Evolutionary conservation across 345 rosid genomes (phyloP).

Genomic region (Populus ilicifolia): DNA sequence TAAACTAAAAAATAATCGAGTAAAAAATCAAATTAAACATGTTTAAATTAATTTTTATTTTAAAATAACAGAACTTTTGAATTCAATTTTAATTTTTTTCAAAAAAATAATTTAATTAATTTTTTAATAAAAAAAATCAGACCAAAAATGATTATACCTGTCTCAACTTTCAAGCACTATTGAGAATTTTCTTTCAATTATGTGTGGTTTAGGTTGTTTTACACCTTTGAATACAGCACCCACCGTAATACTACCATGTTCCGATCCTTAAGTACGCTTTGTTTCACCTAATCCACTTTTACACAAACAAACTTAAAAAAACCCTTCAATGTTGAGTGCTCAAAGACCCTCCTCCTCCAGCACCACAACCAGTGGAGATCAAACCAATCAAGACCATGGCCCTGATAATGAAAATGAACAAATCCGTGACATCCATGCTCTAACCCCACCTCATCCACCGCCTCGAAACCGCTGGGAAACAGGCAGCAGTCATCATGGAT

Average conservation of each 20-base stretch:
- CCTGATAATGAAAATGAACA: conserved; percentile 22
- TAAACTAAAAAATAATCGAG: too few relatives aligned
- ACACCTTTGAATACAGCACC: background rate
- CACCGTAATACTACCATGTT: background rate
- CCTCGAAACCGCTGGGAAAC: conserved; percentile 49
- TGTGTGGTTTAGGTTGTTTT: background rate
- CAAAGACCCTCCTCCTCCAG: conserved; percentile 16
- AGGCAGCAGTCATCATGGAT: conserved; percentile 33
- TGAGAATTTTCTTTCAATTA: background rate
- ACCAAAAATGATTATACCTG: too few relatives aligned
- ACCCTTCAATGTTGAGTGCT: conserved; percentile 23
- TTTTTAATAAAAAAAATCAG: too few relatives aligned
- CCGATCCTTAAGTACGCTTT: background rate
- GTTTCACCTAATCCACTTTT: background rate
- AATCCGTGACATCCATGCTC: conserved; percentile 78
- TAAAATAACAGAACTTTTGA: too few relatives aligned
- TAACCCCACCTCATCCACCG: conserved; percentile 55
- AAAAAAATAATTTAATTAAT: too few relatives aligned
- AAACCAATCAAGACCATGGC: conserved; percentile 3
- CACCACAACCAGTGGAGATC: conserved; percentile 20
- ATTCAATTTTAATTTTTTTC: too few relatives aligned
- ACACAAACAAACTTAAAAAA: background rate
- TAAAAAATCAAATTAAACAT: rapidly evolving
- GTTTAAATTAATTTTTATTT: too few relatives aligned
- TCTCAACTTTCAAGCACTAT: background rate